phyloP scores from a whole-genome alignment of 2,329 filamentous ascomycete genomes.

The Trichoderma oligosporum region DNA sequence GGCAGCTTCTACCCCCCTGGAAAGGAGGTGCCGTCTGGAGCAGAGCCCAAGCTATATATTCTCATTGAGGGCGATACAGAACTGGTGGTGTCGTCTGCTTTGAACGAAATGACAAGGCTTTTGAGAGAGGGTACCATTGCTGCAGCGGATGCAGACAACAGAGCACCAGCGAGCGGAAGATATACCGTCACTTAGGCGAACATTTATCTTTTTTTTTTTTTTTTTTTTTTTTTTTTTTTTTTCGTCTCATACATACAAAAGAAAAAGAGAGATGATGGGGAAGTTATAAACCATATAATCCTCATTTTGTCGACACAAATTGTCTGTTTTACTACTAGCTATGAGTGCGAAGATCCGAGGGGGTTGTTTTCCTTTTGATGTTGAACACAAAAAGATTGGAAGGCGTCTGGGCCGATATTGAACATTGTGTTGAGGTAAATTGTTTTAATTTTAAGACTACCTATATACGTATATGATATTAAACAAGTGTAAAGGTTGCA shows the following conservation, averaged over 20 bases:
- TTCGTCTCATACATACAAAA: too few relatives aligned
- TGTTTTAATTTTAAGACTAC: background rate
- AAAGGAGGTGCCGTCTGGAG: slow-evolving; percentile 71
- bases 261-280: background rate
- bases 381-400: background rate
- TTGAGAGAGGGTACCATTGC: slow-evolving; percentile 88
- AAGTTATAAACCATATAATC: background rate
- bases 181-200: slow-evolving; percentile 72
- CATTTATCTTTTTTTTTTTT: background rate
- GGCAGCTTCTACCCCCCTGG: slow-evolving; percentile 82
- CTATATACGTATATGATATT: too few relatives aligned
- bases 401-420: background rate
- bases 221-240: background rate
- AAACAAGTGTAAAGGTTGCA: background rate
- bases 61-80: slow-evolving; percentile 97
- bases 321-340: background rate
- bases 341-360: too few relatives aligned
- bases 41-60: slow-evolving; percentile 93
- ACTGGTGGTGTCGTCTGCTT: slow-evolving; percentile 81
- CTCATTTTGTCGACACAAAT: background rate
- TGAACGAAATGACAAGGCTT: slow-evolving; percentile 83
- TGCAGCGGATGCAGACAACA: slow-evolving; percentile 78
- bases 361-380: too few relatives aligned
- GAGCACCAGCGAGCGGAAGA: slow-evolving; percentile 72
- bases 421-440: background rate